Percentiles rank a stretch among this genome's conserved stretches.
Conservation (phyloP, 2,329 filamentous ascomycete genomes). For the Leptographium procerum region DNA sequence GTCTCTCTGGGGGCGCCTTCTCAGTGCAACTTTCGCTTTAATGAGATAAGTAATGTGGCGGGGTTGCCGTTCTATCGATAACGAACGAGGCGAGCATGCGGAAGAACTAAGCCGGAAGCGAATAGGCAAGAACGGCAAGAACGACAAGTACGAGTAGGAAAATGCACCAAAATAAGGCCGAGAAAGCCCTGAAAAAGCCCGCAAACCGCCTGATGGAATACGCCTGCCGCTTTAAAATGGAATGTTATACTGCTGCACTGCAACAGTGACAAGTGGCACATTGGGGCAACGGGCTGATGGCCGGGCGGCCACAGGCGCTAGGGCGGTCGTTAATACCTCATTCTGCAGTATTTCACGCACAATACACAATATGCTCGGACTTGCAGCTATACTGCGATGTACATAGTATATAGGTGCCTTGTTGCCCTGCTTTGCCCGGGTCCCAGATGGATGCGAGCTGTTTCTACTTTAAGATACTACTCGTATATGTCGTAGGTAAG, state of each 20-base stretch:
- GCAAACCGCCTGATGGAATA: neutral
- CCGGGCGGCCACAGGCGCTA: neutral
- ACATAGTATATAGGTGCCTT: neutral
- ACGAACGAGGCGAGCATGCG: neutral
- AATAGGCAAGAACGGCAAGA: neutral
- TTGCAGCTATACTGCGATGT: too few relatives aligned
- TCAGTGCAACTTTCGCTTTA: neutral
- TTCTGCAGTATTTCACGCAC: neutral
- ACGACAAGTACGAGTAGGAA: neutral
- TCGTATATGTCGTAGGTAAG: too few relatives aligned
- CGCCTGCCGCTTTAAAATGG: neutral
- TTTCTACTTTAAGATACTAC: neutral
- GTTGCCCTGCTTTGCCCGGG: neutral
- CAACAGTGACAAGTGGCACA: neutral
- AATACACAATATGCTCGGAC: too few relatives aligned
- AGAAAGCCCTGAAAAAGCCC: neutral
- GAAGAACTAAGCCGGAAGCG: neutral
- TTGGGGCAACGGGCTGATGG: neutral
- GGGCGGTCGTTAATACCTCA: neutral
- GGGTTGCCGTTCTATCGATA: constrained; percentile 2
- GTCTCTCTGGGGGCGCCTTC: neutral
- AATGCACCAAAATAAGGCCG: neutral
- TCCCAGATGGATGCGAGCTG: neutral
- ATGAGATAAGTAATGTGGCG: neutral
- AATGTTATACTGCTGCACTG: neutral